Evolutionary conservation across 768 basidiomycete species (phyloP).

Genomic region (Kockovaella imperatae): DNA sequence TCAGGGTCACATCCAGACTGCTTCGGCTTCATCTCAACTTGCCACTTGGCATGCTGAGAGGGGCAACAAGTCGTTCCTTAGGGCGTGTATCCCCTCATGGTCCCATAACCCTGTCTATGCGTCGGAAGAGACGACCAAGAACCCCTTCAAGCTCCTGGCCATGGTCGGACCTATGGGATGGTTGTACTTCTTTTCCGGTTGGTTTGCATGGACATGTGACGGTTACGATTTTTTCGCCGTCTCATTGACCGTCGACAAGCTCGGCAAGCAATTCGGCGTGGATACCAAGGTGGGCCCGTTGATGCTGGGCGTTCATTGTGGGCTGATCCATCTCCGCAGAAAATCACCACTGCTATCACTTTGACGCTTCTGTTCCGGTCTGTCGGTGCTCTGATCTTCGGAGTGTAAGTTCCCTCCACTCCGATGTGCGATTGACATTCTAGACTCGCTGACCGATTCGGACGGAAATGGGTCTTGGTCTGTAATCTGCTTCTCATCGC

Average conservation of each 20-base stretch:
- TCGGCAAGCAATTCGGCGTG: constrained; percentile 37
- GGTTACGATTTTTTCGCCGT: constrained; percentile 80
- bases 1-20: constrained; percentile 5
- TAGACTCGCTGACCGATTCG: constrained; percentile 88
- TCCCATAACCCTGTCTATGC: constrained; percentile 2
- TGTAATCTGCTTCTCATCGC: constrained; percentile 57
- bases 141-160: constrained; percentile 35
- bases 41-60: constrained; percentile 32
- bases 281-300: constrained; percentile 13
- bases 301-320: too few relatives aligned
- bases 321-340: too few relatives aligned
- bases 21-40: constrained; percentile 22
- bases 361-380: constrained; percentile 88
- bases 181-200: constrained; percentile 48
- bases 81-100: constrained; percentile 26
- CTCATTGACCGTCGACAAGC: constrained; percentile 41
- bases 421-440: too few relatives aligned
- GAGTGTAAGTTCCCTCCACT: too few relatives aligned
- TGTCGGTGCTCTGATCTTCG: too few relatives aligned
- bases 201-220: constrained; percentile 80
- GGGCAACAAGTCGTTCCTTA: constrained; percentile 25
- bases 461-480: constrained; percentile 76
- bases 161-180: constrained; percentile 40
- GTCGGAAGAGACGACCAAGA: constrained; percentile 24
- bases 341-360: constrained; percentile 55